These are phyloP conservation scores for Aspergillus calidoustus DNA, from an alignment of 2,329 filamentous ascomycete genomes.

Conservation along the genomic window DNA sequence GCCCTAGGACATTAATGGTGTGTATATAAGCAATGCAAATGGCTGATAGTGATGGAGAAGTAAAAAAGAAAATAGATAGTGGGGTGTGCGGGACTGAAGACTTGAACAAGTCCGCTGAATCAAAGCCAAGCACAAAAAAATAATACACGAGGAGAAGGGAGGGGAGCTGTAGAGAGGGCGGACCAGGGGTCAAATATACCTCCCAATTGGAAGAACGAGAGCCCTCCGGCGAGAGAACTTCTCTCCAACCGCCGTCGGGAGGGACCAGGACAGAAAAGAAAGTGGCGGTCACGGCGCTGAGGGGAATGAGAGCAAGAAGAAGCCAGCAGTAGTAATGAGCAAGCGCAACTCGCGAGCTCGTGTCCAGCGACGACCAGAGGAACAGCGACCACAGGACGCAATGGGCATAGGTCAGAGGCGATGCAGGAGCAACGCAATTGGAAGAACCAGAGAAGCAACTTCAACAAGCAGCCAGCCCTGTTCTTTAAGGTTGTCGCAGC, in stretches of 20 bases:
- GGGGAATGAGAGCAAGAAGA: neutral
- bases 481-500: conserved; percentile 32
- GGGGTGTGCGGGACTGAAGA: conserved; percentile 4
- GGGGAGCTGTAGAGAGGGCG: conserved; percentile 2
- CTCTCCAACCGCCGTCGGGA: neutral
- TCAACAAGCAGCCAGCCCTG: conserved; percentile 16
- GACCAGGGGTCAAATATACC: conserved; percentile 7
- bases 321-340: neutral
- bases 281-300: conserved; percentile 27
- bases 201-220: neutral
- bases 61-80: neutral
- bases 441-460: conserved; percentile 3
- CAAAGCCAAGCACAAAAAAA: neutral
- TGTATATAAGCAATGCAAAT: neutral
- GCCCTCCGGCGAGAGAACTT: conserved; percentile 16
- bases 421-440: conserved; percentile 20
- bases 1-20: conserved; percentile 1
- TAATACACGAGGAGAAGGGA: conserved; percentile 3
- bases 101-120: conserved; percentile 1
- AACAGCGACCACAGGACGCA: conserved; percentile 7
- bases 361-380: conserved; percentile 11
- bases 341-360: neutral
- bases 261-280: conserved; percentile 8
- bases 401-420: conserved; percentile 20
- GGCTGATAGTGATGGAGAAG: conserved; percentile 2